Conservation (phyloP, 441 rosid genomes). For the Adansonia rubrostipa region DNA sequence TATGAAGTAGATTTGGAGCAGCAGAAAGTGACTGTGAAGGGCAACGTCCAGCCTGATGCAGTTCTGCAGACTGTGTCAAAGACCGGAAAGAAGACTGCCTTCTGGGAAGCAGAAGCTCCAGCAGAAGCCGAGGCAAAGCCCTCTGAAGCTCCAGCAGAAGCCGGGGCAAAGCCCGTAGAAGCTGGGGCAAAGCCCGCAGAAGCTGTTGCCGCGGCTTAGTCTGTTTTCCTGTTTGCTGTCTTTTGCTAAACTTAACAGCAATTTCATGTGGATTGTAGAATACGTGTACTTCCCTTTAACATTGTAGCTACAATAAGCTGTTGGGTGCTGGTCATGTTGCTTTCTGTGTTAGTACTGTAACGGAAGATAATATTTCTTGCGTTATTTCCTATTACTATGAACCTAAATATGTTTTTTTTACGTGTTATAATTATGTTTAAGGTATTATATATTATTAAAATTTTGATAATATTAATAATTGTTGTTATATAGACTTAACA, state of each 20-base stretch:
- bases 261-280: constrained; percentile 21
- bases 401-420: background rate
- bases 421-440: too few relatives aligned
- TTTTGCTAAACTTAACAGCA: constrained; percentile 14
- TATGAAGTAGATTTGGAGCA: constrained; percentile 76
- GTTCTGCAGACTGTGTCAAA: constrained; percentile 82
- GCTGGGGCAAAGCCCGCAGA: constrained; percentile 43
- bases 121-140: background rate
- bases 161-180: constrained; percentile 40
- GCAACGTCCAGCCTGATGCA: constrained; percentile 80
- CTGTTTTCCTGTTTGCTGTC: background rate
- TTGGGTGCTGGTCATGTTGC: constrained; percentile 19
- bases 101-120: constrained; percentile 61
- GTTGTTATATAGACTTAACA: too few relatives aligned
- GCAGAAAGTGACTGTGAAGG: constrained; percentile 88
- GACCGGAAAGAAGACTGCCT: constrained; percentile 80
- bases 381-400: background rate
- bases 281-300: constrained; percentile 27
- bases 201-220: constrained; percentile 41
- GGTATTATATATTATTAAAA: too few relatives aligned
- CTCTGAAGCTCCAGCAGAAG: constrained; percentile 8
- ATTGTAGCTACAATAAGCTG: constrained; percentile 33
- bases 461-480: too few relatives aligned
- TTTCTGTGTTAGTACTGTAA: constrained; percentile 20
- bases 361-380: background rate